Evolutionary conservation across 2,329 filamentous ascomycete genomes (phyloP).

Genomic region (Fusarium paranaense): DNA sequence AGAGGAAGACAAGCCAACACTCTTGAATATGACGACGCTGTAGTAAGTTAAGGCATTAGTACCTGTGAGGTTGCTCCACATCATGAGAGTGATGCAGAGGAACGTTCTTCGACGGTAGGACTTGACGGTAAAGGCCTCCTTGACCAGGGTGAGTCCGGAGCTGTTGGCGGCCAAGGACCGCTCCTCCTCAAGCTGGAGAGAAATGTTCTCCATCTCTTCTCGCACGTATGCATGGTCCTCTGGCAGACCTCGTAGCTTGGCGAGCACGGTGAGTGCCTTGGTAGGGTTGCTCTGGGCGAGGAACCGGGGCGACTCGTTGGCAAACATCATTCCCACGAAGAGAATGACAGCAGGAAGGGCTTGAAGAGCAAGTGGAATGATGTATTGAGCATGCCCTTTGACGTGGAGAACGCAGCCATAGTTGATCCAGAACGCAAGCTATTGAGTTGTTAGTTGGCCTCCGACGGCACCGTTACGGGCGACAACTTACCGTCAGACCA

Average conservation of each 20-base stretch:
- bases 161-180: conserved; percentile 54
- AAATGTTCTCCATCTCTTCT: conserved; percentile 67
- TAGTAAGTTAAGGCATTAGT: conserved; percentile 48
- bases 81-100: conserved; percentile 66
- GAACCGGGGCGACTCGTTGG: conserved; percentile 72
- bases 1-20: conserved; percentile 12
- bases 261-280: conserved; percentile 66
- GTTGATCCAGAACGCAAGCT: conserved; percentile 30
- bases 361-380: conserved; percentile 71
- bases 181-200: conserved; percentile 67
- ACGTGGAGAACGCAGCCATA: conserved; percentile 17
- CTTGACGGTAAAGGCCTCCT: conserved; percentile 69
- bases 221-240: conserved; percentile 65
- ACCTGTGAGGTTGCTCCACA: conserved; percentile 67
- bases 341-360: conserved; percentile 71
- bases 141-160: conserved; percentile 63
- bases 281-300: conserved; percentile 72
- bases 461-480: too few relatives aligned
- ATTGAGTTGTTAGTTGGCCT: not conserved
- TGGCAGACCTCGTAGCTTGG: conserved; percentile 65
- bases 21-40: conserved; percentile 7
- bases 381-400: conserved; percentile 12
- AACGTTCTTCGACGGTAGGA: conserved; percentile 69
- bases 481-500: not conserved
- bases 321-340: conserved; percentile 69